phyloP scores from a whole-genome alignment of 108 stramenopile species.

The Seminavis robusta region DNA sequence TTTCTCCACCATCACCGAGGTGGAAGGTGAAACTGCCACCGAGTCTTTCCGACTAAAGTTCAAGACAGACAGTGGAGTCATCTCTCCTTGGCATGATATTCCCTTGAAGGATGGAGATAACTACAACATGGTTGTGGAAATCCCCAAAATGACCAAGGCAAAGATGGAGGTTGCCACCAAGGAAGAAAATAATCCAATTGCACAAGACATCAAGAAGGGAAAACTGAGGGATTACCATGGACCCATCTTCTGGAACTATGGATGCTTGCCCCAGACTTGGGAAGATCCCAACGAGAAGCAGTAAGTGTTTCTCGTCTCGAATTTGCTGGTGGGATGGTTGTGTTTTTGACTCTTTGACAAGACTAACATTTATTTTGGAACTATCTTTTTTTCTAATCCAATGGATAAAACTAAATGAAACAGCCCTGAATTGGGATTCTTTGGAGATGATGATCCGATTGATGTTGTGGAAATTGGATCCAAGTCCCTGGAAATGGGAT shows the following conservation, averaged over 20 bases:
- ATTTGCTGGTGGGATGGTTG: too few species aligned
- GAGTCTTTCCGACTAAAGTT: slow-evolving; percentile 85
- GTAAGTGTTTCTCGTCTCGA: too few species aligned
- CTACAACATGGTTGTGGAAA: slow-evolving; percentile 97
- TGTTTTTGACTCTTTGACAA: too few species aligned
- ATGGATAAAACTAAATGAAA: too few species aligned
- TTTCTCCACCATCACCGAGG: slow-evolving; percentile 43
- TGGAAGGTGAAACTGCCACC: slow-evolving; percentile 63
- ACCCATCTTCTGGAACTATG: slow-evolving; percentile 99
- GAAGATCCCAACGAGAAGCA: slow-evolving; percentile 92
- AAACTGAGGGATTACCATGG: slow-evolving; percentile 97
- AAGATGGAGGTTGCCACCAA: slow-evolving; percentile 99
- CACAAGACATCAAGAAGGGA: slow-evolving; percentile 98
- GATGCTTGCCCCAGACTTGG: slow-evolving; percentile 99
- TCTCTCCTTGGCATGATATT: slow-evolving; percentile 91
- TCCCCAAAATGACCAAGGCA: slow-evolving; percentile 97
- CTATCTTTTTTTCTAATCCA: too few species aligned
- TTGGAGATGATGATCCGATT: slow-evolving; percentile 98
- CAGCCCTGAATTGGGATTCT: slow-evolving; percentile 88
- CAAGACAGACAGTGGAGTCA: slow-evolving; percentile 43
- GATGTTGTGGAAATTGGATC: slow-evolving; percentile 99
- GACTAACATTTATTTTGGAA: too few species aligned
- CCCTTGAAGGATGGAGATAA: slow-evolving; percentile 54
- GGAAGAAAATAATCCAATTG: slow-evolving; percentile 95
- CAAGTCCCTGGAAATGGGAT: slow-evolving; percentile 70